Percentiles rank a stretch among this genome's conserved stretches.
phyloP scores from a whole-genome alignment of 2,329 filamentous ascomycete species.

The Neonectria ditissima region DNA sequence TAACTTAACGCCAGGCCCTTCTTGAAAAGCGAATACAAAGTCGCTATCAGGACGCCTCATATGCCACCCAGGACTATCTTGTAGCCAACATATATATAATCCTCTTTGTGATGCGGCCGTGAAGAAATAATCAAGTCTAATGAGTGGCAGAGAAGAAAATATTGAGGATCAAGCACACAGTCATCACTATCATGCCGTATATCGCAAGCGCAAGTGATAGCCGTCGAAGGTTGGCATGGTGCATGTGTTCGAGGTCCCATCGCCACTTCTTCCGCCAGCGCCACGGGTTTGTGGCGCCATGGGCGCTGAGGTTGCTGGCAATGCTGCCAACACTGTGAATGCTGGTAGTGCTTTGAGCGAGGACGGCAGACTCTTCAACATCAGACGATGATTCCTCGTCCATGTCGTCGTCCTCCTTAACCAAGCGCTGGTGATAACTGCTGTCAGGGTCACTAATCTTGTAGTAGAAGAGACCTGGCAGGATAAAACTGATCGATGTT shows the following conservation, averaged over 20 bases:
- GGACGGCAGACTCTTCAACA: slow-evolving; percentile 59
- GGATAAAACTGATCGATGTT: slow-evolving; percentile 96
- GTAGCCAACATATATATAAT: slow-evolving; percentile 33
- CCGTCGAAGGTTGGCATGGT: slow-evolving; percentile 74
- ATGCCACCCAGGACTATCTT: slow-evolving; percentile 37
- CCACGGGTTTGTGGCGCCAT: slow-evolving; percentile 50
- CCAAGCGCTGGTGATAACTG: slow-evolving; percentile 83
- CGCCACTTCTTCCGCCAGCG: slow-evolving; percentile 68
- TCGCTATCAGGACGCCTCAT: slow-evolving; percentile 38
- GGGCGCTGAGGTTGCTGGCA: slow-evolving; percentile 47
- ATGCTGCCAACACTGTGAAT: slow-evolving; percentile 56
- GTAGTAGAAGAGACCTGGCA: slow-evolving; percentile 97
- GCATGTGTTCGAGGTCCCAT: slow-evolving; percentile 73
- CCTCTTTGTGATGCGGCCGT: slow-evolving; percentile 36
- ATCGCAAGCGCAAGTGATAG: slow-evolving; percentile 80
- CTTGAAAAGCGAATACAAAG: slow-evolving; percentile 30
- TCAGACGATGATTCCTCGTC: slow-evolving; percentile 66
- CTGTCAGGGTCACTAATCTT: slow-evolving; percentile 95
- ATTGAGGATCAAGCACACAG: slow-evolving; percentile 87
- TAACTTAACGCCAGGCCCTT: slow-evolving; percentile 39
- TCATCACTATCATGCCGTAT: slow-evolving; percentile 91
- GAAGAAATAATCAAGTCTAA: slow-evolving; percentile 27
- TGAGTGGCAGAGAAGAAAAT: slow-evolving; percentile 79
- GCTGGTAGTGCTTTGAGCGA: slow-evolving; percentile 61
- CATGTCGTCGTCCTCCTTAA: slow-evolving; percentile 93